These are phyloP conservation scores for Fagopyrum tataricum DNA, from an alignment of 148 eudicot species.

Conservation along the genomic window DNA sequence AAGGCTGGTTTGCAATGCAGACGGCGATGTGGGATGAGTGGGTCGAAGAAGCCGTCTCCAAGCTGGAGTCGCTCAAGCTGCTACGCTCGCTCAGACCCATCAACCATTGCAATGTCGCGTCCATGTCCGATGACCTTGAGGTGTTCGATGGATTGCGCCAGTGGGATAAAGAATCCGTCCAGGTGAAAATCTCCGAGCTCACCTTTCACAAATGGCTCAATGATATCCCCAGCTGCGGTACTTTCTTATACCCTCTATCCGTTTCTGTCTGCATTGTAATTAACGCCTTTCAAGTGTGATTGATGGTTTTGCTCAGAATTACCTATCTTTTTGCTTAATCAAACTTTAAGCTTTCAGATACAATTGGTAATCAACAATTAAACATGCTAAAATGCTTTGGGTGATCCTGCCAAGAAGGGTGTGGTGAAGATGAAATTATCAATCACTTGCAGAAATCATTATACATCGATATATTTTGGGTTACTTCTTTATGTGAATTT, in stretches of 20 bases:
- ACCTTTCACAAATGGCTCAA: conserved; percentile 68
- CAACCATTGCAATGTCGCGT: conserved; percentile 25
- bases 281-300: background rate
- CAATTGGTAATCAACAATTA: background rate
- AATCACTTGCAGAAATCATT: background rate
- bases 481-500: background rate
- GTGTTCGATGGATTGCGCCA: conserved; percentile 57
- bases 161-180: conserved; percentile 84
- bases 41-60: conserved; percentile 59
- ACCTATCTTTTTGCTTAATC: too few relatives aligned
- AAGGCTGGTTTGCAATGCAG: conserved; percentile 12
- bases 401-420: background rate
- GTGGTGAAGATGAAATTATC: background rate
- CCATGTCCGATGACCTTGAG: conserved; percentile 27
- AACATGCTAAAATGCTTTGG: background rate
- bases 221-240: conserved; percentile 75
- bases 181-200: conserved; percentile 45
- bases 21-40: conserved; percentile 53
- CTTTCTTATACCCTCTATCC: conserved; percentile 13
- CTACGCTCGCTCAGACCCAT: conserved; percentile 84
- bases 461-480: background rate
- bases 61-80: conserved; percentile 54
- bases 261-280: conserved; percentile 2
- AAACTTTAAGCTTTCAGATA: background rate
- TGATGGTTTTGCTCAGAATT: conserved; percentile 1